phyloP scores from a whole-genome alignment of 1,139 yeast species.

The Yamadazyma membranifaciens region DNA sequence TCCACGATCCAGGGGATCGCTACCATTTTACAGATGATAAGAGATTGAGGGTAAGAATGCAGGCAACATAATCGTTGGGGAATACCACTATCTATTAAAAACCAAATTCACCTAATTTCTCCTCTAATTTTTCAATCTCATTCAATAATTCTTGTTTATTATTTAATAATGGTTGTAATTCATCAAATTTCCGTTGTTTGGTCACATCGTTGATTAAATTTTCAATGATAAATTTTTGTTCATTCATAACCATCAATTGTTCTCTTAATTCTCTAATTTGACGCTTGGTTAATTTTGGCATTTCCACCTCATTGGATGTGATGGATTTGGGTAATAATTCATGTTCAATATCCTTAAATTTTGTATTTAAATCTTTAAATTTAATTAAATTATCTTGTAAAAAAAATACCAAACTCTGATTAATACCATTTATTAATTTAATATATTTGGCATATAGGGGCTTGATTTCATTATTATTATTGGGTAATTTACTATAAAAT shows the following conservation, averaged over 20 bases:
- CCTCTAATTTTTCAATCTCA: constrained; percentile 51
- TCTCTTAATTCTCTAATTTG: constrained; percentile 65
- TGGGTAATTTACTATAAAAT: constrained; percentile 18
- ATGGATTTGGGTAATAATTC: constrained; percentile 8
- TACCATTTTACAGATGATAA: too few species aligned
- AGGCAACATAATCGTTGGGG: too few species aligned
- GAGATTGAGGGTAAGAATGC: neutral
- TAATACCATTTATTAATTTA: constrained; percentile 30
- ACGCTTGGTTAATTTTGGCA: constrained; percentile 38
- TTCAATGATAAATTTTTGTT: constrained; percentile 72
- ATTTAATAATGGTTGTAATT: constrained; percentile 56
- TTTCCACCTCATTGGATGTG: neutral
- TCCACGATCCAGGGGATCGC: neutral
- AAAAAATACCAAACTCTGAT: constrained; percentile 32
- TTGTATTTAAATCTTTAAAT: constrained; percentile 29
- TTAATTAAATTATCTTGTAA: constrained; percentile 33
- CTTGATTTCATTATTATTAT: constrained; percentile 15
- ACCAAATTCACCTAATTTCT: constrained; percentile 64
- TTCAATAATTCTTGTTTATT: constrained; percentile 58
- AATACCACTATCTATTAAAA: constrained; percentile 25
- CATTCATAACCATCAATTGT: constrained; percentile 81
- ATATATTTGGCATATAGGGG: constrained; percentile 15
- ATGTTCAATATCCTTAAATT: constrained; percentile 24
- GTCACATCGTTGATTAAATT: constrained; percentile 62
- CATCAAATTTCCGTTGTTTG: constrained; percentile 73